A percentile compares a stretch with the other conserved stretches of the same genome.
Conservation (phyloP, 2,329 filamentous ascomycete species). For the Claviceps monticola region DNA sequence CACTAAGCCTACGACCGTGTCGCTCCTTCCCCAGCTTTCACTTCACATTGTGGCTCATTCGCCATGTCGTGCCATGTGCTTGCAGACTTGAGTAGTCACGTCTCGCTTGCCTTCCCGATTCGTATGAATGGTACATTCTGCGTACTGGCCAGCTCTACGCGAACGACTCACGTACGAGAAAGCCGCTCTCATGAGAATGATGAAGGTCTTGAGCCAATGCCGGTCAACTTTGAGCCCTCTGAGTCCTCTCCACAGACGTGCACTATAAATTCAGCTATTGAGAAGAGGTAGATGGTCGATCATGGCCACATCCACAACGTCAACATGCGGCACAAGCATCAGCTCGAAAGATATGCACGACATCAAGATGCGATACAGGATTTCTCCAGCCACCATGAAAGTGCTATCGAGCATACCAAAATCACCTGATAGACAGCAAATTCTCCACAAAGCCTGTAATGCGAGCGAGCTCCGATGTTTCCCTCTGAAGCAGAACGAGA, state of each 20-base stretch:
- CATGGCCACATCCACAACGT: neutral
- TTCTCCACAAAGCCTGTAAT: conserved; percentile 24
- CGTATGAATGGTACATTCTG: neutral
- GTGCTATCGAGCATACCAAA: conserved; percentile 14
- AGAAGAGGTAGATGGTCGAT: neutral
- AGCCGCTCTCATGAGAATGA: too few relatives aligned
- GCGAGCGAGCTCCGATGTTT: conserved; percentile 25
- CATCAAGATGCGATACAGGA: conserved; percentile 21
- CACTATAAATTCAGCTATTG: neutral
- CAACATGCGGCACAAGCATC: neutral
- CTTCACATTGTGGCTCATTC: neutral
- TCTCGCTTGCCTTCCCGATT: neutral
- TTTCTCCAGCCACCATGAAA: conserved; percentile 19
- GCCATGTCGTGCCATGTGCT: neutral
- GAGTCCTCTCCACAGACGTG: neutral
- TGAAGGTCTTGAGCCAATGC: neutral
- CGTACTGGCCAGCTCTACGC: too few relatives aligned
- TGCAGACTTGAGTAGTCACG: neutral
- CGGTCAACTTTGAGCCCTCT: neutral
- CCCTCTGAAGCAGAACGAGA: conserved; percentile 21
- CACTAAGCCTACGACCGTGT: neutral
- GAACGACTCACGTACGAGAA: too few relatives aligned
- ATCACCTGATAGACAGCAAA: conserved; percentile 16
- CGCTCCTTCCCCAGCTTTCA: neutral
- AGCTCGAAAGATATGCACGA: conserved; percentile 9